These are phyloP conservation scores for Penicillium subrubescens DNA, from an alignment of 495 filamentous ascomycete genomes.

Conservation along the genomic window DNA sequence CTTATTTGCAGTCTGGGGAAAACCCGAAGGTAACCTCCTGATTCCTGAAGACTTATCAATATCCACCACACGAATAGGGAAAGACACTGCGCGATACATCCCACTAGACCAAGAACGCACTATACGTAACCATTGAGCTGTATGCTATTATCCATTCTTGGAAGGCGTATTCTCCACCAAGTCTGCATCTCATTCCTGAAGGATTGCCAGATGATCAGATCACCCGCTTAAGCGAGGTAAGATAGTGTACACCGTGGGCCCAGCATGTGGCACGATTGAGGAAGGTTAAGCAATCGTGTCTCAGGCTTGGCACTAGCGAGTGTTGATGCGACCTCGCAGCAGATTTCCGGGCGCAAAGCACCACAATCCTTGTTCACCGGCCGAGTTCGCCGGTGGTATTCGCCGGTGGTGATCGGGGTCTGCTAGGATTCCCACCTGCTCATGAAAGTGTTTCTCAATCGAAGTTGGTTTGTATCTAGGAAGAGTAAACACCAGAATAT, in stretches of 20 bases:
- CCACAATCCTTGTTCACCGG: neutral
- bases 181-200: neutral
- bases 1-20: neutral
- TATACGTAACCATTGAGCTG: neutral
- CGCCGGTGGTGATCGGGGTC: neutral
- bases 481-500: neutral
- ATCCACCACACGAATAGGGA: neutral
- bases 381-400: constrained; percentile 3
- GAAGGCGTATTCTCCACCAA: neutral
- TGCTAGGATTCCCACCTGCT: neutral
- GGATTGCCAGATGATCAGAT: neutral
- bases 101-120: neutral
- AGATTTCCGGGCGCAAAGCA: neutral
- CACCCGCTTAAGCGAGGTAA: neutral
- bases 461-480: neutral
- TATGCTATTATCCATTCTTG: neutral
- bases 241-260: neutral
- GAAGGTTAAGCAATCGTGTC: neutral
- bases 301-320: neutral
- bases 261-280: neutral
- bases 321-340: neutral
- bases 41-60: neutral
- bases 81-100: neutral
- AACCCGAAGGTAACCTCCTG: constrained; percentile 9
- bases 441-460: neutral